Percentiles rank a stretch among this genome's conserved stretches.
Conservation (phyloP, 208 protist species). For the Zelonia costaricensis region DNA sequence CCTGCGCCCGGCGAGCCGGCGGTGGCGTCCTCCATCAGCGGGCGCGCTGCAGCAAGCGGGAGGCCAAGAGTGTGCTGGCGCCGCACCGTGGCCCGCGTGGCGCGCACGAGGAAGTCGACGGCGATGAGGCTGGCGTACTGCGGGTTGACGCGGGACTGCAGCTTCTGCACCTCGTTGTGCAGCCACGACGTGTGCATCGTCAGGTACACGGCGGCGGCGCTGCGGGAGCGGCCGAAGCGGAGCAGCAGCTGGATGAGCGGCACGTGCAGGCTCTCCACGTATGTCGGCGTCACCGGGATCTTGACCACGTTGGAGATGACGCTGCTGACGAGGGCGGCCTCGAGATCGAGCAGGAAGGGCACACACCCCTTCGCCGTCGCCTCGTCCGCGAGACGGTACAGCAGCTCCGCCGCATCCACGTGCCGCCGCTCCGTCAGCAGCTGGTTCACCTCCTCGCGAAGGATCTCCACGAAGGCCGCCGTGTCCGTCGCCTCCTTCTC, state of each 20-base stretch:
- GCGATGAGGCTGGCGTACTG: conserved; percentile 55
- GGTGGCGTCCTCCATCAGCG: conserved; percentile 18
- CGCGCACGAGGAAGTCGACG: conserved; percentile 76
- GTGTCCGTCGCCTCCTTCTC: conserved; percentile 40
- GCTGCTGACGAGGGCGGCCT: conserved; percentile 56
- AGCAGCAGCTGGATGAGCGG: conserved; percentile 80
- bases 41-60: conserved; percentile 18
- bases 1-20: background rate
- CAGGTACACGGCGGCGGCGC: conserved; percentile 52
- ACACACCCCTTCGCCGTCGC: conserved; percentile 59
- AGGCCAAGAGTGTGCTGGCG: conserved; percentile 71
- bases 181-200: conserved; percentile 72
- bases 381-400: conserved; percentile 57
- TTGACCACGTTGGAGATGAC: conserved; percentile 44
- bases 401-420: conserved; percentile 65
- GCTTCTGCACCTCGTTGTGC: conserved; percentile 61
- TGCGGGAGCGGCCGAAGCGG: conserved; percentile 65
- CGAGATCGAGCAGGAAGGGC: conserved; percentile 65
- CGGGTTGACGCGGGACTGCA: conserved; percentile 72
- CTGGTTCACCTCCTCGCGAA: conserved; percentile 69
- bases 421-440: conserved; percentile 69
- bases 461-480: conserved; percentile 60
- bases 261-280: conserved; percentile 78
- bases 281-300: conserved; percentile 68
- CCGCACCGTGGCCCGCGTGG: conserved; percentile 53